Evolutionary conservation across 129 eudicot species (phyloP), one percentile per base, ranked within the genome.

Genomic region (Centaurea solstitialis): DNA sequence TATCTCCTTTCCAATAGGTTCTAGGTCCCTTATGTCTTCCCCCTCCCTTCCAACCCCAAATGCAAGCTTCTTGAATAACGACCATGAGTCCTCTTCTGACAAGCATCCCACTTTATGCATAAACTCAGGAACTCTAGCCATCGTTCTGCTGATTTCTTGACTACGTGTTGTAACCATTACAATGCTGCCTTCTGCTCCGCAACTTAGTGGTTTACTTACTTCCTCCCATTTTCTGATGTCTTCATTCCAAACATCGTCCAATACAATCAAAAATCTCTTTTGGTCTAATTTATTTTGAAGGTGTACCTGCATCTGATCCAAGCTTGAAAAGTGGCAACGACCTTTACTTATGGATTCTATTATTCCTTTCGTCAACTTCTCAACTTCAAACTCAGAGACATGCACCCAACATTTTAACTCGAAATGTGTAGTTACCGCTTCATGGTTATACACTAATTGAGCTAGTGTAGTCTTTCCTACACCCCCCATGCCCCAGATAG

Each of bases 201-300:
- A 73, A 9, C 53, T 73, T 33, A 86, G 75, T 41, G 76, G 62
- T 20, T 74, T 74, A 20, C 80, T 33, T 70, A 86, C 57, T 5
- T 86, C 77, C 15, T 24, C 37, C 89, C 86, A 86, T 20, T 71
- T 68, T 15, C 50, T 69, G 10, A 12, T 43, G 53, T 43, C 53
- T 2, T 86, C 89, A 12, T 72, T 86, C 89, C 89, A 81, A 30
- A 86, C 81, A 24, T 86, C 86, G 68, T 86, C 89, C 22, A 81
- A 30, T 21, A 85, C 85, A 67, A 81, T 70, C 35, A 85, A 73
- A 38, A 86, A 86, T 53, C 33, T 86, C 59, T 72, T 73, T 7
- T 74, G 30, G 18, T 22, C 45, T 33, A 85, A 77, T 3, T 57
- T 39, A 33, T 15, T 20, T 64, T 69, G 86, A 57, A 81, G 38